phyloP scores from a whole-genome alignment of 2,329 filamentous ascomycete genomes.

The Talaromyces sp. region DNA sequence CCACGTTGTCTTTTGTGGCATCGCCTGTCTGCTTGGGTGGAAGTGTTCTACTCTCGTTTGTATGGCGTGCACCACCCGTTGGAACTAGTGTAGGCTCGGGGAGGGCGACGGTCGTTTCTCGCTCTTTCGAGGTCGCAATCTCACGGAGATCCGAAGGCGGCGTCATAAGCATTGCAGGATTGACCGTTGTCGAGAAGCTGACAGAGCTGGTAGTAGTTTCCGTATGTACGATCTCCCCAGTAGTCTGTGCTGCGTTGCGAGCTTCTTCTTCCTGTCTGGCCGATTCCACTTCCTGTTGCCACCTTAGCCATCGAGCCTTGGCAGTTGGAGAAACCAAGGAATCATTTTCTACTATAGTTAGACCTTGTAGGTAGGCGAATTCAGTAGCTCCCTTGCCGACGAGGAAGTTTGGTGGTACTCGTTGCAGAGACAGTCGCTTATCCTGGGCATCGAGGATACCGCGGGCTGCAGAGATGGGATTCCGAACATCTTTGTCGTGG shows the following conservation, averaged over 20 bases:
- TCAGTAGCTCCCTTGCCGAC: conserved; percentile 80
- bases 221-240: conserved; percentile 26
- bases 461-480: conserved; percentile 85
- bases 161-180: conserved; percentile 27
- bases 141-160: conserved; percentile 24
- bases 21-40: neutral
- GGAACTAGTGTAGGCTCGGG: neutral
- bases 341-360: conserved; percentile 71
- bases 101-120: neutral
- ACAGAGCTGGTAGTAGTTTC: conserved; percentile 25
- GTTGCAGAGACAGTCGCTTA: conserved; percentile 73
- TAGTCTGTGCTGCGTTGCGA: conserved; percentile 24
- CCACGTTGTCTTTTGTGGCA: conserved; percentile 36
- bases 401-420: conserved; percentile 89
- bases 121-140: conserved; percentile 1
- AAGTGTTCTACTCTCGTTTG: neutral
- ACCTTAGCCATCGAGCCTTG: conserved; percentile 73
- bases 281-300: conserved; percentile 68
- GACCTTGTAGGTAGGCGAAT: conserved; percentile 79
- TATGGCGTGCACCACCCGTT: conserved; percentile 15
- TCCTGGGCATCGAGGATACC: conserved; percentile 75
- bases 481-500: conserved; percentile 70
- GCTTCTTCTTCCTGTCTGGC: conserved; percentile 49
- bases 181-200: conserved; percentile 26
- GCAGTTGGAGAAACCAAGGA: conserved; percentile 77